Base-by-base conservation (phyloP, 805 yeast species). In the Brettanomyces bruxellensis region DNA sequence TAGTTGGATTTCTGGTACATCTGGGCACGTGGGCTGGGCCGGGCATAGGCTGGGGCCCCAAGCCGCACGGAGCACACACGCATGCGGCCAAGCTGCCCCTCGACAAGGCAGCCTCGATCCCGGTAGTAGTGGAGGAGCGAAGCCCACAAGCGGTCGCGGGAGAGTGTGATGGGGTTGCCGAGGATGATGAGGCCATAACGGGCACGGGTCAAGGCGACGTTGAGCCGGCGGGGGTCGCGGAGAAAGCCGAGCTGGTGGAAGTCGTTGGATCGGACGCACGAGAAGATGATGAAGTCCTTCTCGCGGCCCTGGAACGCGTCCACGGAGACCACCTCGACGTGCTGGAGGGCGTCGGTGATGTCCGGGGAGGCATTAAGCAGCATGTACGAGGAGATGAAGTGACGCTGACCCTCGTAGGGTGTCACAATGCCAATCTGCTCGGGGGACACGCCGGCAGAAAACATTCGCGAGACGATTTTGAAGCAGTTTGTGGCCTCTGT, bases 331-430 rank as follows among this genome's bases (percentile, higher is more conserved):
- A 90, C 89, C 65, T 90, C 97, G 41, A 90, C 84, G 45, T 77
- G 80, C 43, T 71, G 62, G 60, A 87, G 87, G 34, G 76, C 64
- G 1, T 80, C 81, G 52, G 78, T 77, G 45, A 81, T 83, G 3
- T 68, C 52, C 59, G 83, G 59, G 0, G 86, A 66, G 30, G 90
- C 85, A 55, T 81, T 81, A 70, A 79, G 63, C 55, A 77, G 76
- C 87, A 90, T 79, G 62, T 85, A 85, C 57, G 83, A 89, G 8
- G 79, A 75, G 44, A 90, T 68, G 59, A 83, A 89, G 0, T 90
- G 86, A 50, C 96, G 70, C 66, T 90, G 97, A 34, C 96, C 97
- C 62, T 88, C 95, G 64, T 90, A 90, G 0, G 97, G 97, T 5
- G 97, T 90, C 47, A 90, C 82, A 37, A 90, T 84, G 61, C 97